Evolutionary conservation across 192 early-diverging fungal genomes (phyloP), one percentile per base, ranked within the genome.

Genomic region (Backusella macrospora): DNA sequence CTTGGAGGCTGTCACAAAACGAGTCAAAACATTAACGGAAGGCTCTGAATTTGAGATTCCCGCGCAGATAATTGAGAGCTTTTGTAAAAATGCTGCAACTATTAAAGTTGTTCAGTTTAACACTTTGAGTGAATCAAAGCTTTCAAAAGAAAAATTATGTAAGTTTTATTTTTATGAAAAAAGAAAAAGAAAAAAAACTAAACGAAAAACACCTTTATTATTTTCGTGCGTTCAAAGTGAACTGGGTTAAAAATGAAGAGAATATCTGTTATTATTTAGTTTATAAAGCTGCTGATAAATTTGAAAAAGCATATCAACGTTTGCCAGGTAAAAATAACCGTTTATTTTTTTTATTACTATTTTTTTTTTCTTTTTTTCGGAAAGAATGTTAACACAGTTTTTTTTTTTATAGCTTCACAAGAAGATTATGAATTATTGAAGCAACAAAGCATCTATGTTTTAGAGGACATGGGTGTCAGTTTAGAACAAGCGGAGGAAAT

Each of bases 51-150:
- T 85, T 29, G 81, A 74, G 13, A 85, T 95, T 44, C 68, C 89
- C 9, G 67, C 86, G 37, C 86, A 89, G 43, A 88, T 90, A 47
- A 87, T 96, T 67, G 92, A 91, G 47, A 77, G 76, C 7, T 96
- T 94, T 70, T 96, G 94, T 88, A 97, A 96, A 73, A 91, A 95
- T 76, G 89, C 92, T 12, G 79, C 84, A 13, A 82, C 80, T 29
- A 76, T 95, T 67, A 86, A 91, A 49, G 84, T 98, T 6, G 83
- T 93, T 69, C 83, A 91, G 18, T 91, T 89, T 69, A 79, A 86
- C 16, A 84, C 78, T 15, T 46, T 93, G 4, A 77, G 81, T 38
- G 82, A 90, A 16, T 90, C 94, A 65, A 85, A 85, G 68, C 38
- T 68, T 55, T 80, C 83, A 62, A 75, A 79, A 74, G 39, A 76